Base-by-base conservation (phyloP, 2,329 filamentous ascomycete genomes). In the Fusarium decemcellulare region DNA sequence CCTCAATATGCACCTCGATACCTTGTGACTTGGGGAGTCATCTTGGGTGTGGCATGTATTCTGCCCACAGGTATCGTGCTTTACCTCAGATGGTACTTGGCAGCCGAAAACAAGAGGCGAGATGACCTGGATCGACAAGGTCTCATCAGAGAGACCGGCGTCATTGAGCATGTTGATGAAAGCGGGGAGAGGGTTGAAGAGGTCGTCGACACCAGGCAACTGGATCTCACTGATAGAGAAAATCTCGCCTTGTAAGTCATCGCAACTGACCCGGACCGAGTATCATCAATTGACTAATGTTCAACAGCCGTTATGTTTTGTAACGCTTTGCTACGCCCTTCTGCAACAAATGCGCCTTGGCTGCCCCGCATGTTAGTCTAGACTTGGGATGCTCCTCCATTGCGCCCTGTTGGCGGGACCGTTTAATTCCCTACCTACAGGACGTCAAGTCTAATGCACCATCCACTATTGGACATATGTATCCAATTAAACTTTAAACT, bases 151-250 rank as follows among this genome's bases (percentile, higher is more conserved):
- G 34, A 52, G 48, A 23, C 37, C 23, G 48, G 48, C 6, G 34
- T 52, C 37, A 52, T 52, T 39, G 48, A 52, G 10, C 34, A 53
- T 16, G 23, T 53, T 10, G 50, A 53, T 30, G 50, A 53, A n/a
- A 53, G 50, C 10, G 50, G 50, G 8, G 27, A 53, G 27, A 53
- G 36, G 37, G 16, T 18, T 0, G 50, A 53, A 5, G 50, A 53
- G 8, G 50, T 53, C 14, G 50, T 53, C 15, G 36, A 53, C 12
- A 53, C 36, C 15, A 39, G 50, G 23, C 36, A 53, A 6, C 15
- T 53, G 50, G 50, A 53, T 29, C 50, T 53, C 9, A 53, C 50
- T 4, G 50, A 53, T 32, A 36, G 50, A 30, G 36, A 53, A 27
- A 53, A 53, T 27, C 50, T 53, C 9, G 50, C 50, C 9, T 61